Evolutionary conservation across 148 eudicot genomes (phyloP).

Genomic region (Chenopodium berlandieri): DNA sequence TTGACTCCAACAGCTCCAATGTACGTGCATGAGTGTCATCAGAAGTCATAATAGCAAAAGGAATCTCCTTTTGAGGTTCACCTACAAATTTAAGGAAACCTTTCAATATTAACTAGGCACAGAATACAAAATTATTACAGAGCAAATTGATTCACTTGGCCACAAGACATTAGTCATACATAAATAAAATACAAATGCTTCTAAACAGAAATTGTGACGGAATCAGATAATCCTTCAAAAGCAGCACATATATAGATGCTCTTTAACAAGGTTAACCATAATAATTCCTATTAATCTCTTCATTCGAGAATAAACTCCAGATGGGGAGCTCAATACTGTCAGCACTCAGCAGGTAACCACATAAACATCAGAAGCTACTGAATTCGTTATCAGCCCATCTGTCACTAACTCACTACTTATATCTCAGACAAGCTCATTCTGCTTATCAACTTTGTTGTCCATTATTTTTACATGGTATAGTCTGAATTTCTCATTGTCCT

Average conservation of each 20-base stretch:
- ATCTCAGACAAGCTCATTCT: not conserved
- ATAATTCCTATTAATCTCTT: not conserved
- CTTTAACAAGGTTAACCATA: not conserved
- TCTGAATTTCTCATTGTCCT: not conserved
- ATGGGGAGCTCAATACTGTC: not conserved
- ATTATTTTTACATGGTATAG: no score
- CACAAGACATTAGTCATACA: not conserved
- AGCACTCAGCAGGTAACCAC: not conserved
- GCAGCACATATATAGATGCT: not conserved
- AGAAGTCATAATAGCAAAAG: constrained; percentile 94
- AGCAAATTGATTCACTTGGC: not conserved
- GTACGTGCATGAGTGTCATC: constrained; percentile 91
- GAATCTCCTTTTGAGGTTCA: constrained; percentile 58
- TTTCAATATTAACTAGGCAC: not conserved
- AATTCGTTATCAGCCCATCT: not conserved
- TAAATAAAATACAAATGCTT: not conserved
- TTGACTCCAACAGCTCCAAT: constrained; percentile 60
- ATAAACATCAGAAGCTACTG: not conserved
- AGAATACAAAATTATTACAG: not conserved
- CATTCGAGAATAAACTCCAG: not conserved
- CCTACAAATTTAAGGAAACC: constrained; percentile 41
- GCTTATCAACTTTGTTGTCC: not conserved
- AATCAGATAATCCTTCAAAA: not conserved
- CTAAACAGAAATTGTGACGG: not conserved
- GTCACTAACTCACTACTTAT: not conserved